phyloP scores from a whole-genome alignment of 768 basidiomycete genomes.

The Termitomyces sp. region DNA sequence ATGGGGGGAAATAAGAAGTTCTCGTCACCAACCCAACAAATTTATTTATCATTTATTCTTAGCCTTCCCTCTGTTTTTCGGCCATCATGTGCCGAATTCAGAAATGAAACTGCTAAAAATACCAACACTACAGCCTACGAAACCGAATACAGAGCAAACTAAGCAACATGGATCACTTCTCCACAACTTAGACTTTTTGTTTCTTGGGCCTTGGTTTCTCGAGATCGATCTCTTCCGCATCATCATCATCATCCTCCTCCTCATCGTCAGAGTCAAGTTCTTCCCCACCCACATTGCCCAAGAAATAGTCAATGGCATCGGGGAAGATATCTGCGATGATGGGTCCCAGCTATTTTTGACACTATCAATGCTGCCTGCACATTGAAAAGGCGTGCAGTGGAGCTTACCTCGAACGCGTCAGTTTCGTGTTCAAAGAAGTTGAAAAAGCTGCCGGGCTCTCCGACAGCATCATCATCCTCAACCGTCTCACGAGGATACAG shows the following conservation, averaged over 20 bases:
- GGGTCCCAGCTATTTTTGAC: slow-evolving; percentile 52
- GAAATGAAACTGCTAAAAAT: neutral
- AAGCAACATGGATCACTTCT: neutral
- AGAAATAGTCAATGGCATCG: slow-evolving; percentile 78
- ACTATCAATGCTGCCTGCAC: slow-evolving; percentile 16
- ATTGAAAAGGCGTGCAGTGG: slow-evolving; percentile 9
- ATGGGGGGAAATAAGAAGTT: slow-evolving; percentile 1
- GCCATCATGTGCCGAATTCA: slow-evolving; percentile 9
- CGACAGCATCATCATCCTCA: slow-evolving; percentile 62
- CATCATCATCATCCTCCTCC: slow-evolving; percentile 67
- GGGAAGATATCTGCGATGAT: slow-evolving; percentile 75
- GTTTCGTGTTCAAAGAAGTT: slow-evolving; percentile 71
- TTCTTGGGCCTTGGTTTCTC: slow-evolving; percentile 80
- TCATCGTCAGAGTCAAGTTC: slow-evolving; percentile 64
- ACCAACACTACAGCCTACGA: neutral
- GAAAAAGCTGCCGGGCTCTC: slow-evolving; percentile 75
- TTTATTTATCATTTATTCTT: neutral
- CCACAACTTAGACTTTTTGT: slow-evolving; percentile 43
- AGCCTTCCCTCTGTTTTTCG: neutral
- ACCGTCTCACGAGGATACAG: slow-evolving; percentile 62
- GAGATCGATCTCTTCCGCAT: slow-evolving; percentile 82
- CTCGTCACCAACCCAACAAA: neutral
- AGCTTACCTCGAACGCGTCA: slow-evolving; percentile 60
- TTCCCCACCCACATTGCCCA: slow-evolving; percentile 56
- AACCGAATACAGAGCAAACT: neutral